phyloP scores from a whole-genome alignment of 371 early-diverging fungal genomes.

The Actinomortierella wolfii region DNA sequence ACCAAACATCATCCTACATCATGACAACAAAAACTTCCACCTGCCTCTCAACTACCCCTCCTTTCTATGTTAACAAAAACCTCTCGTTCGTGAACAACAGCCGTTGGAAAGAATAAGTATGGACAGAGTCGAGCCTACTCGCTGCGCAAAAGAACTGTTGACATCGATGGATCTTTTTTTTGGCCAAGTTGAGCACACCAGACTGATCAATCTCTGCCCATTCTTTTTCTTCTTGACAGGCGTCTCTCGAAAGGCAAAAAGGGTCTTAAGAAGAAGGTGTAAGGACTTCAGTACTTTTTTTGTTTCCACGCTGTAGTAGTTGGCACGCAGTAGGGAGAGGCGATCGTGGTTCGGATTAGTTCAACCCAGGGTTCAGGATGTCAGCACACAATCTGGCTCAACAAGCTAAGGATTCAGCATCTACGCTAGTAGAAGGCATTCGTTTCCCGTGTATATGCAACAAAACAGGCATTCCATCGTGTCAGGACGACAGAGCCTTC shows the following conservation, averaged over 20 bases:
- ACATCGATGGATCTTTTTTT: slow-evolving; percentile 4
- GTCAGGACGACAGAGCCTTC: too few relatives aligned
- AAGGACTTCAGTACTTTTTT: slow-evolving; percentile 50
- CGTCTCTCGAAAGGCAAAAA: slow-evolving; percentile 95
- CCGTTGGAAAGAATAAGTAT: slow-evolving; percentile 96
- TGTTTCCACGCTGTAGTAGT: background rate
- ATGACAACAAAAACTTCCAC: background rate
- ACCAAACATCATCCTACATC: background rate
- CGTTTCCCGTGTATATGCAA: too few relatives aligned
- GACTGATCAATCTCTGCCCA: slow-evolving; percentile 2
- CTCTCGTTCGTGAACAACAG: slow-evolving; percentile 32
- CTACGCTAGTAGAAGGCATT: too few relatives aligned
- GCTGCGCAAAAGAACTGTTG: background rate
- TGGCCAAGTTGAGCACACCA: background rate
- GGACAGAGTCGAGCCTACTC: background rate
- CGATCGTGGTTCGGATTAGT: too few relatives aligned
- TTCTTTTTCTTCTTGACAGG: slow-evolving; percentile 39
- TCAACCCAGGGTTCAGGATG: too few relatives aligned
- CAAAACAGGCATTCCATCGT: too few relatives aligned
- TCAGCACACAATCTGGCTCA: too few relatives aligned
- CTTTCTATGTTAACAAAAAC: background rate
- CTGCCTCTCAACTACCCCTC: too few relatives aligned
- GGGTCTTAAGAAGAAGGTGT: slow-evolving; percentile 97
- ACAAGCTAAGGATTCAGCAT: too few relatives aligned
- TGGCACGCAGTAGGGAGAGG: too few relatives aligned